Conservation (phyloP, 139 green algal species). For the Limnomonas spitsbergensis region DNA sequence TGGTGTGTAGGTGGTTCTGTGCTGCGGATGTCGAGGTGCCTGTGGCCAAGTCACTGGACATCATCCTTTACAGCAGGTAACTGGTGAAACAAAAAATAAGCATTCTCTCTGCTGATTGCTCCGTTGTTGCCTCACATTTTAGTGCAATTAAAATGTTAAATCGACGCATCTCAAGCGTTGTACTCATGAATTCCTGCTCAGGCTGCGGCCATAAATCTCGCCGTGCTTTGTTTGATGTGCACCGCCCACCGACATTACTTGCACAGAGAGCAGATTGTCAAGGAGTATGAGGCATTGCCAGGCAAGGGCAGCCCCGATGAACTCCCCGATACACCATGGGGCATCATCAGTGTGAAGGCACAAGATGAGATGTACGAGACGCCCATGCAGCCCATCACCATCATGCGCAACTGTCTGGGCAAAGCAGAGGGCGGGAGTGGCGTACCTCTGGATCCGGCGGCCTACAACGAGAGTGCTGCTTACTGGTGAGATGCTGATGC, state of each 20-base stretch:
- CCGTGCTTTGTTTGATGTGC: no score
- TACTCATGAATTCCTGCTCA: no score
- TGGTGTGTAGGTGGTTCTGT: constrained; percentile 66
- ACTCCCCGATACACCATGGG: constrained; percentile 75
- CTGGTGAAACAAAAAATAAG: constrained; percentile 78
- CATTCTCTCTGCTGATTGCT: no score
- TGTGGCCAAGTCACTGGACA: constrained; percentile 75
- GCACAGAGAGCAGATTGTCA: constrained; percentile 18
- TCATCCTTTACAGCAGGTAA: constrained; percentile 85
- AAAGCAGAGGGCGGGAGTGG: constrained; percentile 86
- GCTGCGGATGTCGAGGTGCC: constrained; percentile 51
- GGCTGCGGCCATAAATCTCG: no score
- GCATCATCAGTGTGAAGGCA: constrained; percentile 81
- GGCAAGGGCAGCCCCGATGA: constrained; percentile 28
- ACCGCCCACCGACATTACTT: no score
- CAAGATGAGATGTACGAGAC: constrained; percentile 78
- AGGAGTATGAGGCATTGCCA: constrained; percentile 72
- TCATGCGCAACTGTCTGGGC: constrained; percentile 90
- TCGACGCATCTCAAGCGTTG: no score
- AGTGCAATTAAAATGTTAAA: no score
- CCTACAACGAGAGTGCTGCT: constrained; percentile 69
- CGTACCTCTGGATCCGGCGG: constrained; percentile 68
- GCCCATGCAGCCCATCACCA: constrained; percentile 93
- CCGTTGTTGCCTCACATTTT: no score
- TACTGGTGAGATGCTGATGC: constrained; percentile 65